Evolutionary conservation across 345 rosid species (phyloP).

Genomic region (Geranium brycei): DNA sequence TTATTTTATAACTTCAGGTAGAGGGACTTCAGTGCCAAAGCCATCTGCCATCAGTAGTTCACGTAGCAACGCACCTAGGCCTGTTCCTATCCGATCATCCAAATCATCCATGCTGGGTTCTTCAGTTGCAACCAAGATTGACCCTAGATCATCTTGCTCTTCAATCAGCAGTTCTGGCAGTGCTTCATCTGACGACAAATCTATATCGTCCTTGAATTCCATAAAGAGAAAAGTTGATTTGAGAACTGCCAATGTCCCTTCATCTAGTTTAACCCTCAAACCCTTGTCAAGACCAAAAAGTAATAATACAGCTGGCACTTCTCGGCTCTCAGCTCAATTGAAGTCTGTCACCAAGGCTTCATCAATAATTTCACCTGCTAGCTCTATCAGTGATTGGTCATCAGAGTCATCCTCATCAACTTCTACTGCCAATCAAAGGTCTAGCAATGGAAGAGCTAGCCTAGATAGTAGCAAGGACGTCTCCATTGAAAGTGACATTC

Average conservation of each 20-base stretch:
- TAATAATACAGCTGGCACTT: constrained; percentile 22
- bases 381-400: constrained; percentile 77
- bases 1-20: constrained; percentile 30
- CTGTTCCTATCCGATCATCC: constrained; percentile 2
- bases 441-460: constrained; percentile 30
- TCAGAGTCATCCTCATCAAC: constrained; percentile 40
- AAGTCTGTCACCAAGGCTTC: constrained; percentile 35
- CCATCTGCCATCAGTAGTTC: constrained; percentile 18
- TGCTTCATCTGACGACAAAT: constrained; percentile 30
- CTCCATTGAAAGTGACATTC: constrained; percentile 10
- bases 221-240: constrained; percentile 24
- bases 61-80: constrained; percentile 32
- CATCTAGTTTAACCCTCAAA: constrained; percentile 22
- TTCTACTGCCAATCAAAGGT: constrained; percentile 38
- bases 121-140: constrained; percentile 35
- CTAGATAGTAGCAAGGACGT: constrained; percentile 17
- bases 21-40: constrained; percentile 28
- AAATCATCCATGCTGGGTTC: constrained; percentile 6
- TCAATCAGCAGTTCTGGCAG: constrained; percentile 54
- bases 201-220: constrained; percentile 26
- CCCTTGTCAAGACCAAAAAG: constrained; percentile 19
- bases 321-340: constrained; percentile 30
- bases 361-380: constrained; percentile 44
- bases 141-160: constrained; percentile 47
- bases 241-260: constrained; percentile 20